Base-by-base conservation (phyloP, 176 grass and related monocot genomes). In the Chloris gayana region DNA sequence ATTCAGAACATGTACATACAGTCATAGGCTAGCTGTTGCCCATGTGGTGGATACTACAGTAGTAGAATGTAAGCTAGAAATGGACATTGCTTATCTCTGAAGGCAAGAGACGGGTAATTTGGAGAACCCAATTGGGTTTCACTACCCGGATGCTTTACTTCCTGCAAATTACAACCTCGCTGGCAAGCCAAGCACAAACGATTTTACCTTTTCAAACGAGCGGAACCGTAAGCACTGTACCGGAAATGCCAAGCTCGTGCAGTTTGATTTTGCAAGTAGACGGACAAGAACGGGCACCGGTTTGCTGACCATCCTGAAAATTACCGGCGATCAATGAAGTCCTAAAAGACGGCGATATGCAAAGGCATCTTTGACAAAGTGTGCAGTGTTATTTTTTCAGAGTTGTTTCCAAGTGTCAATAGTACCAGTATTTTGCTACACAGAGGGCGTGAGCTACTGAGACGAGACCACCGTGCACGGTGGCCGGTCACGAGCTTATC, bases 121-220 rank as follows among this genome's bases (percentile, higher is more conserved):
- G 7, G 19, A 9, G 7, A 56, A n/a, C 53, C 6, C 21, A 54
- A 54, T 22, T 22, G 19, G 0, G 53, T n/a, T 22, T 9, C 17
- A 51, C 11, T 17, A 49, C 46, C 15, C 5, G 2, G 81, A 68
- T 67, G 6, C 82, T 69, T 68, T 58, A 32, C 72, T 64, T 75
- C 81, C 35, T 54, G 33, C 61, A 14, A 7, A 42, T 59, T 32
- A 76, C 63, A 38, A 26, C 72, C 72, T 69, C 49, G 6, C 27
- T 26, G 3, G 37, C 64, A 83, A 67, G 82, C 25, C 8, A 68
- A 15, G 44, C 75, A 77, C 60, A 77, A 46, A n/a, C 5, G 25
- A 25, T 63, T 62, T 45, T 45, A 13, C 21, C 1, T 17, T 15
- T 58, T 57, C 25, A 14, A 25, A 25, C 7, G n/a, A n/a, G n/a